Conservation (phyloP, 441 rosid species). For the Biscutella laevigata region DNA sequence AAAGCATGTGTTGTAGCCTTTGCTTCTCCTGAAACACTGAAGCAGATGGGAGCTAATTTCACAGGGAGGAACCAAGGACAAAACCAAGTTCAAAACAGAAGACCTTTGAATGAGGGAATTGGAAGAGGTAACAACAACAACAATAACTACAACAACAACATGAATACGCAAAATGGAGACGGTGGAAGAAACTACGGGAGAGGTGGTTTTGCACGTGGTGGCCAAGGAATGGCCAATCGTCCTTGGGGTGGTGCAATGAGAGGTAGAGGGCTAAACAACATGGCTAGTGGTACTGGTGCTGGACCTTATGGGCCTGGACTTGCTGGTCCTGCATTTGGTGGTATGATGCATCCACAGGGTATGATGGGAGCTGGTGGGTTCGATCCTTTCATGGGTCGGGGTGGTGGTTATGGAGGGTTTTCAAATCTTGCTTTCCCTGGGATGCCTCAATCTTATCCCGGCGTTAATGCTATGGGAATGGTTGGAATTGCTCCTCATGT, state of each 20-base stretch:
- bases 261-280: constrained; percentile 72
- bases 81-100: constrained; percentile 55
- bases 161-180: constrained; percentile 75
- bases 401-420: constrained; percentile 81
- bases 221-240: constrained; percentile 59
- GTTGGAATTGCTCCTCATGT: constrained; percentile 97
- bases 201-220: constrained; percentile 87
- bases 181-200: constrained; percentile 72
- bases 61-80: constrained; percentile 55
- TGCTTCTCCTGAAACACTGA: constrained; percentile 73
- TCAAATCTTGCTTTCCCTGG: constrained; percentile 77
- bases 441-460: constrained; percentile 80
- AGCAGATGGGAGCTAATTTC: constrained; percentile 71
- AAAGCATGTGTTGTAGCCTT: constrained; percentile 79
- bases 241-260: constrained; percentile 73
- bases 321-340: constrained; percentile 71
- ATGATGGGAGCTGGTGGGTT: constrained; percentile 84
- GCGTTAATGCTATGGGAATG: constrained; percentile 77
- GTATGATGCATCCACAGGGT: constrained; percentile 81
- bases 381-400: constrained; percentile 88
- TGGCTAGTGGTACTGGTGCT: constrained; percentile 47
- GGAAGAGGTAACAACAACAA: constrained; percentile 46
- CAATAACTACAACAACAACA: constrained; percentile 29
- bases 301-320: constrained; percentile 76
- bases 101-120: constrained; percentile 55